Base-by-base conservation (phyloP, 2,329 filamentous ascomycete genomes). In the Penicillium sp. region DNA sequence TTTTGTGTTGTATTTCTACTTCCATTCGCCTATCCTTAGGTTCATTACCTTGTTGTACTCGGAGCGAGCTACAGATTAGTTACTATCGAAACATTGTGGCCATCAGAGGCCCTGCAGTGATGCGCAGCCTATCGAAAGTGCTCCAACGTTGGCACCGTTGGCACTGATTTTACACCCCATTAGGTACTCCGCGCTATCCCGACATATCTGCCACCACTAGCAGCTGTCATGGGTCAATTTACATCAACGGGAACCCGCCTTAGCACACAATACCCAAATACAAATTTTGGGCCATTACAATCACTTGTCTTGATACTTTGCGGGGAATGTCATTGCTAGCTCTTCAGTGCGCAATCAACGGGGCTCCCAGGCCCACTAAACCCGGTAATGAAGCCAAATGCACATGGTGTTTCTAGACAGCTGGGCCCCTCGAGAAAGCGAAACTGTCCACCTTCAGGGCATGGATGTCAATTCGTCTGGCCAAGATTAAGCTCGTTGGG, bases 31-130 rank as follows among this genome's bases (percentile, higher is more conserved):
- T 46, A 77, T 74, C 69, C 49, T 56, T 79, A 15, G 68, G 68
- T 46, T 72, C 77, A 35, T n/a, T 80, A 83, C 63, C 72, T 82
- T 50, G 74, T 82, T 40, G 83, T 81, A 66, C 78, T 85, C 64
- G 70, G 7, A 16, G n/a, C 27, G 7, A 21, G n/a, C 27, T 45
- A 32, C n/a, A 16, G 3, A 34, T 16, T 27, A 27, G 7, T 9
- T 27, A 2, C 6, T 13, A n/a, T 27, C 4, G 4, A 10, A 16
- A 25, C 9, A 3, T 4, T 29, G 29, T 40, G 13, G 13, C 7
- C 6, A 16, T 16, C 16, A 23, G 21, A 15, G 7, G 6, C 13
- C 12, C 7, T 9, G 3, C 39, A 25, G 21, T 16, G 3, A 41
- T 25, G 21, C 21, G 15, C 25, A 6, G 13, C 13, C 39, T 25